A percentile compares a stretch with the other conserved stretches of the same genome.
phyloP scores from a whole-genome alignment of 306 rosid genomes.

The Quercus dentata region DNA sequence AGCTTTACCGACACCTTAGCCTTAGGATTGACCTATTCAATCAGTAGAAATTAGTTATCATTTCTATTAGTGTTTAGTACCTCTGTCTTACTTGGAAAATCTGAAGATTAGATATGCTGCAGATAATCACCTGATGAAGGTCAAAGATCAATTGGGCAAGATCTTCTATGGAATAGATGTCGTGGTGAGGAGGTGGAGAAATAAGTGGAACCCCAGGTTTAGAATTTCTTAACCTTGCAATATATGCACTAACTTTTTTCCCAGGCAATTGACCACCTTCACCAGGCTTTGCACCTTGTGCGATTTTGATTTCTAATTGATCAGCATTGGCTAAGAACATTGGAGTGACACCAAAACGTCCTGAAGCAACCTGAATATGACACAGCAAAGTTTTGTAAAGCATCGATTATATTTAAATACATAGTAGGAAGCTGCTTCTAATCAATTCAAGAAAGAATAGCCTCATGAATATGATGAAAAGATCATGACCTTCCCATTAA shows the following conservation, averaged over 20 bases:
- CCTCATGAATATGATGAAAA: slow-evolving; percentile 1
- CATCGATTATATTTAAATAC: slow-evolving; percentile 2
- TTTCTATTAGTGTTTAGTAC: slow-evolving; percentile 19
- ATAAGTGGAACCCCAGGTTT: slow-evolving; percentile 99
- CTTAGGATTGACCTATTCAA: slow-evolving; percentile 83
- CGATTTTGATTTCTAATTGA: slow-evolving; percentile 96
- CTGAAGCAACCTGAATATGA: slow-evolving; percentile 89
- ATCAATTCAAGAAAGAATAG: slow-evolving; percentile 2
- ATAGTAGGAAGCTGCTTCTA: not conserved
- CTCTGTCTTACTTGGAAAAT: slow-evolving; percentile 7
- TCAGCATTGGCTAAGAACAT: slow-evolving; percentile 97
- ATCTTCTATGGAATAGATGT: slow-evolving; percentile 98
- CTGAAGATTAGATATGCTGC: slow-evolving; percentile 15
- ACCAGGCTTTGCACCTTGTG: slow-evolving; percentile 99
- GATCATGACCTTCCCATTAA: slow-evolving; percentile 14
- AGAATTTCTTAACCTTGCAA: slow-evolving; percentile 95
- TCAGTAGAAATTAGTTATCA: slow-evolving; percentile 20
- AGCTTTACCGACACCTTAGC: slow-evolving; percentile 98
- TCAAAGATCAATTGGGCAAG: slow-evolving; percentile 97
- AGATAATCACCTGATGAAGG: slow-evolving; percentile 88
- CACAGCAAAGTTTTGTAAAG: slow-evolving; percentile 5
- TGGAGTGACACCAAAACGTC: slow-evolving; percentile 99
- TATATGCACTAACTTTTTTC: slow-evolving; percentile 97
- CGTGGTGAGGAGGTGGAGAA: slow-evolving; percentile 99
- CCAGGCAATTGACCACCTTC: slow-evolving; percentile 99